phyloP scores from a whole-genome alignment of 805 yeast species.

The Millerago galiae region DNA sequence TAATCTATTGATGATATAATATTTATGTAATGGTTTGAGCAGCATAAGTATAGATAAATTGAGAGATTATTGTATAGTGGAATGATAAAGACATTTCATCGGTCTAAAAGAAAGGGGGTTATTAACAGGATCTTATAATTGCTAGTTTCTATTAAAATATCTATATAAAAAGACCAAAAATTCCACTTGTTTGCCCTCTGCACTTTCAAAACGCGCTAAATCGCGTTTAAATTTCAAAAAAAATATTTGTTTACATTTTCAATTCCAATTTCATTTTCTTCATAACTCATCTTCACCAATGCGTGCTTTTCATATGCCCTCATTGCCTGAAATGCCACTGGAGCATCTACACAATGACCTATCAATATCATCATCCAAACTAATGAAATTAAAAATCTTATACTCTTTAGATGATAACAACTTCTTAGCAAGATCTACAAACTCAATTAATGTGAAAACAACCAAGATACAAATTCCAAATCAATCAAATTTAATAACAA shows the following conservation, averaged over 20 bases:
- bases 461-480: conserved; percentile 38
- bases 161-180: too few relatives aligned
- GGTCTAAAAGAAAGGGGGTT: too few relatives aligned
- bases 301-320: conserved; percentile 27
- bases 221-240: too few relatives aligned
- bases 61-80: too few relatives aligned
- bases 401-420: conserved; percentile 38
- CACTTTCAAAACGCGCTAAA: too few relatives aligned
- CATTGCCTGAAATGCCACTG: conserved; percentile 24
- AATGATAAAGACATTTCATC: too few relatives aligned
- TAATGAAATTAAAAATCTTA: conserved; percentile 30
- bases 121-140: too few relatives aligned
- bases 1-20: too few relatives aligned
- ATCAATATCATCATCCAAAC: conserved; percentile 10
- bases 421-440: conserved; percentile 34
- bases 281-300: conserved; percentile 6
- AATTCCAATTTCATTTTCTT: background rate
- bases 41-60: too few relatives aligned
- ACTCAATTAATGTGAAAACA: conserved; percentile 32
- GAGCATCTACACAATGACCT: conserved; percentile 9
- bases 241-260: background rate
- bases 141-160: too few relatives aligned
- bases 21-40: too few relatives aligned
- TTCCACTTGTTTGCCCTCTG: too few relatives aligned
- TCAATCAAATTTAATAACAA: conserved; percentile 34